These are phyloP conservation scores for Cryptococcus neoformans DNA, from an alignment of 1,284 basidiomycete genomes.

Conservation along the genomic window DNA sequence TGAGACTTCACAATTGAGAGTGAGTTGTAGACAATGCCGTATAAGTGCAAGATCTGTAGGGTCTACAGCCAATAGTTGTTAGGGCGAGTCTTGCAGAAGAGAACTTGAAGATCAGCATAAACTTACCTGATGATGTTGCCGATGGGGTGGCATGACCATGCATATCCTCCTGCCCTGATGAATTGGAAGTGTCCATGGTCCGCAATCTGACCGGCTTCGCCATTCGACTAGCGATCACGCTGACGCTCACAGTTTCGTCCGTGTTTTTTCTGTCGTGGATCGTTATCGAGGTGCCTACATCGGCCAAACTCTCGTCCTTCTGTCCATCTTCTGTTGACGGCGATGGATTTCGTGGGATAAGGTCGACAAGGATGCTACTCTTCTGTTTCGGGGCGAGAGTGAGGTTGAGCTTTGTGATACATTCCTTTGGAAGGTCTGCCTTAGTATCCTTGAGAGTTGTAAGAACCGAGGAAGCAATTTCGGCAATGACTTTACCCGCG, in stretches of 20 bases:
- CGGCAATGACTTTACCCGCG: neutral
- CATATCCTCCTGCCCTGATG: too few relatives aligned
- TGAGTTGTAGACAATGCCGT: constrained; percentile 43
- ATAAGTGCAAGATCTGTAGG: constrained; percentile 19
- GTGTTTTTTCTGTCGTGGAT: constrained; percentile 45
- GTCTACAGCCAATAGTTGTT: too few relatives aligned
- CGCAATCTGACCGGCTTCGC: neutral
- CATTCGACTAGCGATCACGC: constrained; percentile 12
- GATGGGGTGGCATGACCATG: too few relatives aligned
- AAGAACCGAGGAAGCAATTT: neutral
- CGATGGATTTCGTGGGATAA: constrained; percentile 13
- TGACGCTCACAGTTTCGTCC: constrained; percentile 39
- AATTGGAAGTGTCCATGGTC: too few relatives aligned
- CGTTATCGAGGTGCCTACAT: constrained; percentile 22
- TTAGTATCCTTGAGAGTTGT: neutral
- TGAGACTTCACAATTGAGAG: constrained; percentile 42
- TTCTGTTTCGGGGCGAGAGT: constrained; percentile 43
- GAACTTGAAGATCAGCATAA: too few relatives aligned
- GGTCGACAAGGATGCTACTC: constrained; percentile 37
- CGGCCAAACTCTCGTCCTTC: constrained; percentile 1
- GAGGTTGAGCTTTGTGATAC: constrained; percentile 17
- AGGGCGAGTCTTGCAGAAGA: too few relatives aligned
- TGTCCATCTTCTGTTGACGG: neutral
- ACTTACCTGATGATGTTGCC: too few relatives aligned
- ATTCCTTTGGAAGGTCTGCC: neutral